Evolutionary conservation across 176 grass and related monocot species (phyloP).

Genomic region (Oryza officinalis): DNA sequence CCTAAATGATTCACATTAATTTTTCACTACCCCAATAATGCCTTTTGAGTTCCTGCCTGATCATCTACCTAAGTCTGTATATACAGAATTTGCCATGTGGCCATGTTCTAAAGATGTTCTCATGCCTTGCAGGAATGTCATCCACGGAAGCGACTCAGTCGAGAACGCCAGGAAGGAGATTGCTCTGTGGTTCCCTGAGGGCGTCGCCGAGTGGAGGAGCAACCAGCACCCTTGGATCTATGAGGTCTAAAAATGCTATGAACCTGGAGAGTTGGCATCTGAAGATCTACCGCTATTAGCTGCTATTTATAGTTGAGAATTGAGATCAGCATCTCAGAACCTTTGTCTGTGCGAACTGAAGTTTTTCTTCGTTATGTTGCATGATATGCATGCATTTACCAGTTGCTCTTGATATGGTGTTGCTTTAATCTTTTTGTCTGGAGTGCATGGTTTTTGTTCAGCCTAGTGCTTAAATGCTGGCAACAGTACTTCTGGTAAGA

Average conservation of each 20-base stretch:
- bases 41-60: neutral
- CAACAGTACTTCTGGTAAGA: neutral
- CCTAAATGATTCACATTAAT: too few relatives aligned
- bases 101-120: constrained; percentile 7
- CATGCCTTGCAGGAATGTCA: constrained; percentile 70
- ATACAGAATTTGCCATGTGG: neutral
- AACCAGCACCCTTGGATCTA: constrained; percentile 95
- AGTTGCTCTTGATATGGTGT: constrained; percentile 23
- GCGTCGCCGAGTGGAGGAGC: constrained; percentile 71
- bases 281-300: constrained; percentile 5
- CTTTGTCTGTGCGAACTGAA: constrained; percentile 43
- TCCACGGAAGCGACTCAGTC: constrained; percentile 86
- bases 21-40: neutral
- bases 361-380: neutral
- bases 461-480: neutral
- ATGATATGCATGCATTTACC: constrained; percentile 2
- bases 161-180: constrained; percentile 97
- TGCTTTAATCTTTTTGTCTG: neutral
- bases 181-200: constrained; percentile 89
- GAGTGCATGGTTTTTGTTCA: neutral
- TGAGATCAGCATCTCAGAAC: constrained; percentile 32
- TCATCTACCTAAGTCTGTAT: neutral
- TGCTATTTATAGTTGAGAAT: constrained; percentile 31
- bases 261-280: constrained; percentile 4
- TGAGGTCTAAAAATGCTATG: constrained; percentile 54